These are phyloP conservation scores for Neurospora sp. DNA, from an alignment of 2,329 filamentous ascomycete genomes.

Conservation along the genomic window DNA sequence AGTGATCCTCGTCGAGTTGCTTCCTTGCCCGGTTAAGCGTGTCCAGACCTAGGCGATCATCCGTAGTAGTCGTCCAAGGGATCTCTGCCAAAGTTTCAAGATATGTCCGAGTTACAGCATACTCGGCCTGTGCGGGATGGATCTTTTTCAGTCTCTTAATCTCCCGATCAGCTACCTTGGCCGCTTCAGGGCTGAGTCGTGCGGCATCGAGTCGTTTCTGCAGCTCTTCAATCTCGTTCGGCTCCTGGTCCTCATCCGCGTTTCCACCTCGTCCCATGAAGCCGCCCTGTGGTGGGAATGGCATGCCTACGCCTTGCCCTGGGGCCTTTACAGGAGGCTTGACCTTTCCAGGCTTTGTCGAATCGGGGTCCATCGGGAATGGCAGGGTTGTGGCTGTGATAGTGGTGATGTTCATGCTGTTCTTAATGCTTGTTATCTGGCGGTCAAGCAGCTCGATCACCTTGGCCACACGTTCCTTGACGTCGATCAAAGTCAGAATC, in stretches of 20 bases:
- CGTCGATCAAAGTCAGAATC: conserved; percentile 69
- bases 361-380: conserved; percentile 46
- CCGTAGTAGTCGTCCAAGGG: conserved; percentile 77
- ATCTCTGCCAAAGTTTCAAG: conserved; percentile 90
- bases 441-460: conserved; percentile 77
- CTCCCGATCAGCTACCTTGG: conserved; percentile 85
- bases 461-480: conserved; percentile 67
- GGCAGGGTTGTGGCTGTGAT: conserved; percentile 59
- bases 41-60: conserved; percentile 74
- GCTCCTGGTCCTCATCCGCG: conserved; percentile 64
- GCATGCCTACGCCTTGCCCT: conserved; percentile 16
- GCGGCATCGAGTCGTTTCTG: conserved; percentile 80
- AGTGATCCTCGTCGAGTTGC: conserved; percentile 93
- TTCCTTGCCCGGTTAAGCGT: conserved; percentile 72
- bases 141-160: conserved; percentile 85
- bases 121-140: conserved; percentile 92
- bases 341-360: conserved; percentile 29
- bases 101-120: conserved; percentile 87
- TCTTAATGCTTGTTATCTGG: conserved; percentile 76
- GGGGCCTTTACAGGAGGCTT: conserved; percentile 13
- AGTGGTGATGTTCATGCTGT: conserved; percentile 75
- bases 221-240: conserved; percentile 83
- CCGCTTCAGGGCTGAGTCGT: conserved; percentile 70
- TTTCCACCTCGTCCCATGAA: conserved; percentile 30
- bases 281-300: conserved; percentile 18